phyloP scores from a whole-genome alignment of 768 basidiomycete species.

The Russula olivacea region DNA sequence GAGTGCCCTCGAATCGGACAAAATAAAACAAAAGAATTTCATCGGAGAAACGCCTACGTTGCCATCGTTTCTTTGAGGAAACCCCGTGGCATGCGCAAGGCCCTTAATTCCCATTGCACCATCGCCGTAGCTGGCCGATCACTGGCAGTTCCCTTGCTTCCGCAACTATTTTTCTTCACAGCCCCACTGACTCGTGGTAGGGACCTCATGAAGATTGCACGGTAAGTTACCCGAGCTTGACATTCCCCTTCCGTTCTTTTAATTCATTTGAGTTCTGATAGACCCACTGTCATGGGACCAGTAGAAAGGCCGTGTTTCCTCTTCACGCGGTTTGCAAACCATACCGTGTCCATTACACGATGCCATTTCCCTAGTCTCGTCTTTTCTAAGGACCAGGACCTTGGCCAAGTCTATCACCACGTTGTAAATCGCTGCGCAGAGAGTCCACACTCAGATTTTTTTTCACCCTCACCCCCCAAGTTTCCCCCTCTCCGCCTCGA shows the following conservation, averaged over 20 bases:
- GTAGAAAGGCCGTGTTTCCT: neutral
- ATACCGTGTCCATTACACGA: neutral
- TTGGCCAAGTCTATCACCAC: neutral
- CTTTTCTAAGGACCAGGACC: neutral
- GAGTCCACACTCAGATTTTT: neutral
- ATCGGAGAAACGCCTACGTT: neutral
- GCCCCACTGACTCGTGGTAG: neutral
- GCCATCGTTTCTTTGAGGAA: neutral
- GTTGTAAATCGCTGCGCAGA: neutral
- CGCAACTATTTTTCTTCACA: neutral
- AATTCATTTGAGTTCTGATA: neutral
- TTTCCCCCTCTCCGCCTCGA: neutral
- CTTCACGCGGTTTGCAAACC: neutral
- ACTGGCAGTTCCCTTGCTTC: neutral
- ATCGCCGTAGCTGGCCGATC: constrained; percentile 16
- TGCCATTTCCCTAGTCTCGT: neutral
- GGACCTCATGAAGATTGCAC: neutral
- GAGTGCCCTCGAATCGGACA: neutral
- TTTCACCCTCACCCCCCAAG: neutral
- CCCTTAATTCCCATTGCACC: neutral
- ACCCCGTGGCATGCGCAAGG: neutral
- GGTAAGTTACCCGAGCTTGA: constrained; percentile 2
- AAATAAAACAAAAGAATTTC: neutral
- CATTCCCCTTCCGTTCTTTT: neutral
- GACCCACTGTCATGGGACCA: neutral